A percentile compares a stretch with the other conserved stretches of the same genome.
These are phyloP conservation scores for Colletotrichum tropicale DNA, from an alignment of 2,329 filamentous ascomycete species.

Conservation along the genomic window DNA sequence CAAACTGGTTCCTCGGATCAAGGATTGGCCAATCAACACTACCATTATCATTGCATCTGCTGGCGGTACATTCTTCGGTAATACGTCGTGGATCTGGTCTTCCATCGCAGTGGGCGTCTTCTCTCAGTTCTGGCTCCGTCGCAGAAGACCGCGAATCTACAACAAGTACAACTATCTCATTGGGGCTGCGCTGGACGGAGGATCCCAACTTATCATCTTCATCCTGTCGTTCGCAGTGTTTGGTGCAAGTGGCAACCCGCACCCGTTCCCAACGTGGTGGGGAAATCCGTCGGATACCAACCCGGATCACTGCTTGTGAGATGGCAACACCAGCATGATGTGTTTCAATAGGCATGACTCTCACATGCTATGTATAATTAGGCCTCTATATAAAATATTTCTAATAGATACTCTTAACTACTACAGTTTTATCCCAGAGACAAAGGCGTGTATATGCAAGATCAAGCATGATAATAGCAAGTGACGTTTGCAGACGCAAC, in stretches of 20 bases:
- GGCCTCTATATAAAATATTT: neutral
- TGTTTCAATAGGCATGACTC: neutral
- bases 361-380: neutral
- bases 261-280: constrained; percentile 25
- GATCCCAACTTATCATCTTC: constrained; percentile 29
- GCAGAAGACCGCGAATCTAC: constrained; percentile 25
- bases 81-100: constrained; percentile 35
- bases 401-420: neutral
- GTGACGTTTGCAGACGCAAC: rapidly evolving
- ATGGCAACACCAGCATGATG: neutral
- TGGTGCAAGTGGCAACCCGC: constrained; percentile 24
- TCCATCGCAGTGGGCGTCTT: constrained; percentile 37
- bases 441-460: rapidly evolving
- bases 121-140: constrained; percentile 28
- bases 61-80: constrained; percentile 43
- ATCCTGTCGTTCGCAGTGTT: constrained; percentile 29
- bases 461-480: neutral
- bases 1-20: constrained; percentile 25
- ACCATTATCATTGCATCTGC: constrained; percentile 45
- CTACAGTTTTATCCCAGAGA: neutral
- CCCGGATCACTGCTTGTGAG: constrained; percentile 19
- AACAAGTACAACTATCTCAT: constrained; percentile 32
- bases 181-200: constrained; percentile 30
- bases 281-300: constrained; percentile 19
- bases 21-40: constrained; percentile 37